Conservation (phyloP, 2,329 filamentous ascomycete genomes). For the Phialophora expanda region DNA sequence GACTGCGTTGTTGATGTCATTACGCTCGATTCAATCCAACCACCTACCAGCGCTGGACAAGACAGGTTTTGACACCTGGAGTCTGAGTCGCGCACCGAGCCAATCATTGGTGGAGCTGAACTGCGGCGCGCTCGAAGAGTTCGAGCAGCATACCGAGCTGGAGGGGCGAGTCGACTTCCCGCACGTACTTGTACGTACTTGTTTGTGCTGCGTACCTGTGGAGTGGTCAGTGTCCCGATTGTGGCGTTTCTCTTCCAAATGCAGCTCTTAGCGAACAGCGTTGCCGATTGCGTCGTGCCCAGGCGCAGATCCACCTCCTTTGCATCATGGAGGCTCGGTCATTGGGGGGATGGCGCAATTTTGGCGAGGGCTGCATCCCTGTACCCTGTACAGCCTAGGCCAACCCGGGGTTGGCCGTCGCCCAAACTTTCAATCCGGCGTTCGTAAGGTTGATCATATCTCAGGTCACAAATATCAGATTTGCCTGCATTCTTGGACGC, state of each 20-base stretch:
- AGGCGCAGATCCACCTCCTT: not conserved
- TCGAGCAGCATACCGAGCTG: slow-evolving; percentile 12
- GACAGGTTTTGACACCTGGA: not conserved
- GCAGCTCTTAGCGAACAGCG: not conserved
- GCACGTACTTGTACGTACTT: slow-evolving; percentile 3
- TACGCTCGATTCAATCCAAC: not conserved
- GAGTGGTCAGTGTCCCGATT: slow-evolving; percentile 23
- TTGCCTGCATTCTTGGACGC: slow-evolving; percentile 14
- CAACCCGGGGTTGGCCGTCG: slow-evolving; percentile 23
- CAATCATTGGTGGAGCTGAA: not conserved
- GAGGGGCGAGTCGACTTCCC: not conserved
- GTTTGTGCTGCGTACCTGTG: slow-evolving; percentile 12
- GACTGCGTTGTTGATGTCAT: slow-evolving; percentile 2
- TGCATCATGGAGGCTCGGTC: not conserved
- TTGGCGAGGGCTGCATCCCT: slow-evolving; percentile 4
- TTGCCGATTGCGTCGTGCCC: not conserved
- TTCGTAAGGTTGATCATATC: not conserved
- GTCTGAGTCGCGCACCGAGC: not conserved
- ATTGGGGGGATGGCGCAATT: slow-evolving; percentile 19
- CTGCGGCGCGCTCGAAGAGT: not conserved
- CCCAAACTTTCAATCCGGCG: not conserved
- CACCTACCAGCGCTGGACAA: not conserved
- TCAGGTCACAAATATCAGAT: slow-evolving; percentile 13
- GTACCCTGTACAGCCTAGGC: slow-evolving; percentile 2
- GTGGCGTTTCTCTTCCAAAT: slow-evolving; percentile 13